Evolutionary conservation across 352 stramenopile species (phyloP).

Genomic region (Albugo laibachii): DNA sequence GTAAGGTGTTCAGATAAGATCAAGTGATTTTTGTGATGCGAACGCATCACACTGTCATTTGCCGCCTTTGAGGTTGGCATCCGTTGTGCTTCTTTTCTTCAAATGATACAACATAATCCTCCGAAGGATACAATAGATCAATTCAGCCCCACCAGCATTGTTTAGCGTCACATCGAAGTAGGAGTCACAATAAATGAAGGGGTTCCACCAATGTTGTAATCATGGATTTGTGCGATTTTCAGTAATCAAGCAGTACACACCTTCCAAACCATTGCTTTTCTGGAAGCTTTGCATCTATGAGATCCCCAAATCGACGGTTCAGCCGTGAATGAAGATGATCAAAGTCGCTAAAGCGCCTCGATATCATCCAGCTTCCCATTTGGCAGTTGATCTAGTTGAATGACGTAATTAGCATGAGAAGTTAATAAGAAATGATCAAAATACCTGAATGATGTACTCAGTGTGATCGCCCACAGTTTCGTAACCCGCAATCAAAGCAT

Average conservation of each 20-base stretch:
- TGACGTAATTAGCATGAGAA: background rate
- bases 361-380: slow-evolving; percentile 65
- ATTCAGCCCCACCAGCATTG: too few relatives aligned
- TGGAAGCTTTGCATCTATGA: slow-evolving; percentile 41
- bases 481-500: slow-evolving; percentile 59
- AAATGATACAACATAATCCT: too few relatives aligned
- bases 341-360: slow-evolving; percentile 72
- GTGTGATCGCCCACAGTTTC: slow-evolving; percentile 73
- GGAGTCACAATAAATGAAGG: too few relatives aligned
- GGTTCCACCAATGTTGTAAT: background rate
- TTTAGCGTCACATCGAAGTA: too few relatives aligned
- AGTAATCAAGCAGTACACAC: slow-evolving; percentile 12
- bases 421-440: background rate
- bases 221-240: background rate
- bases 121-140: too few relatives aligned
- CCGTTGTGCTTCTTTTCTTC: too few relatives aligned
- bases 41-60: background rate
- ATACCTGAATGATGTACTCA: slow-evolving; percentile 61
- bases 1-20: slow-evolving; percentile 56
- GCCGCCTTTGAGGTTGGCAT: too few relatives aligned
- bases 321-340: slow-evolving; percentile 67
- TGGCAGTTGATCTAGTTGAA: slow-evolving; percentile 52
- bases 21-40: slow-evolving; percentile 42
- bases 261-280: slow-evolving; percentile 79
- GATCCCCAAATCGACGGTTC: slow-evolving; percentile 43